phyloP scores from a whole-genome alignment of 108 stramenopile genomes.

The Pseudonitzschia delicatissima region DNA sequence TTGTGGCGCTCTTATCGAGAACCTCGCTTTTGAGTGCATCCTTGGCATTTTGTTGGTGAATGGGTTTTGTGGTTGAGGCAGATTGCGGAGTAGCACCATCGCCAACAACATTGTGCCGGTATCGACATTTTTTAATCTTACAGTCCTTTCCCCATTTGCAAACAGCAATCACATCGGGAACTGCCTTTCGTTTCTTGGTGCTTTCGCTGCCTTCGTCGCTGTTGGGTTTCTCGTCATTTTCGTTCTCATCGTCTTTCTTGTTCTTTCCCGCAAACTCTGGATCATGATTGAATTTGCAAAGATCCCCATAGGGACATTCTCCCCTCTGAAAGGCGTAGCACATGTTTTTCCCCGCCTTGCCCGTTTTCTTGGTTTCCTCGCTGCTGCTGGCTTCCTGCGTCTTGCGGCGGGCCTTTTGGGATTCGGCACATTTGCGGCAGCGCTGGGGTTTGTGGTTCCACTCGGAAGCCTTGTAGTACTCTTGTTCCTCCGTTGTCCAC shows the following conservation, averaged over 20 bases:
- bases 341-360: constrained; percentile 8
- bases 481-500: constrained; percentile 1
- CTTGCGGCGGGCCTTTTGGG: neutral
- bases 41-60: no score
- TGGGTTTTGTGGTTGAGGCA: neutral
- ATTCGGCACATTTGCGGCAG: neutral
- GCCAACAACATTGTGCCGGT: neutral
- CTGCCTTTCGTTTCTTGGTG: neutral
- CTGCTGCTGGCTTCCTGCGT: neutral
- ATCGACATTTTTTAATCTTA: constrained; percentile 1
- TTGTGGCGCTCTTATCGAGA: neutral
- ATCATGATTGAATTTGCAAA: neutral
- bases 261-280: constrained; percentile 12
- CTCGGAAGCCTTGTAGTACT: constrained; percentile 1
- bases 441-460: constrained; percentile 1
- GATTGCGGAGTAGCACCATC: neutral
- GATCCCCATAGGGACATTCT: constrained; percentile 1
- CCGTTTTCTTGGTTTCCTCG: neutral
- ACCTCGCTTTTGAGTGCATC: neutral
- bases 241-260: neutral
- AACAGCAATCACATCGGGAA: neutral
- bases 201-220: neutral
- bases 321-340: constrained; percentile 7
- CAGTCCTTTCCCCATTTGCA: constrained; percentile 13
- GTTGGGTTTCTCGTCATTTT: neutral